Evolutionary conservation across 208 protist genomes (phyloP), one percentile per base, ranked within the genome.

Genomic region (Trypanosoma avium): DNA sequence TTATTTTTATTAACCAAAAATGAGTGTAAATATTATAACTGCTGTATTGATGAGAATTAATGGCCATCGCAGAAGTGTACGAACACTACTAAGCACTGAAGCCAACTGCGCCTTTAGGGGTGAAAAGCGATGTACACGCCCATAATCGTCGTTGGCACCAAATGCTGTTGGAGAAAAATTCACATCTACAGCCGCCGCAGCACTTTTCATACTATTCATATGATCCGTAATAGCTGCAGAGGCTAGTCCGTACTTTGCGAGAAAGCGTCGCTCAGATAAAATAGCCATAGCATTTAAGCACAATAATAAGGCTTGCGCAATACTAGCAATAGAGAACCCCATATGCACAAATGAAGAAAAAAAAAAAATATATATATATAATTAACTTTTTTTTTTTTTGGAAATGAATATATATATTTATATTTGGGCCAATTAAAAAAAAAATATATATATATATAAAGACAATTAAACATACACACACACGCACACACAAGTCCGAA

Each of bases 211-310:
- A n/a, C n/a, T n/a, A n/a, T n/a, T n/a, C n/a, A n/a, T n/a, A n/a
- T 67, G 38, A 50, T 62, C 57, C 6, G 73, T 50, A 21, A 64
- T 61, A 29, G 54, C 46, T 10, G 73, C 43, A 7, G 81, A 79
- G 0, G 77, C 79, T 3, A 95, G 69, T 4, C 90, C 90, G 27
- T 90, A 85, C 42, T 85, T 88, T 10, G 75, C 59, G 13, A 95
- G 79, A 13, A 95, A 82, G 0, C 90, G 79, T n/a, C 74, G 82
- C 67, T 95, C 86, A 1, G 90, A 95, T 6, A 95, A 70, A 43
- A 95, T 93, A 45, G 86, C 86, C 7, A 95, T 75, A 7, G 82
- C 84, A 50, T 95, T 95, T 21, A 92, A 61, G 45, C 70, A 76
- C 53, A 95, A 60, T 53, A 84, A 65, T 4, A 81, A 47, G 15